phyloP scores from a whole-genome alignment of 805 yeast species.

The Candida broadrunensis region DNA sequence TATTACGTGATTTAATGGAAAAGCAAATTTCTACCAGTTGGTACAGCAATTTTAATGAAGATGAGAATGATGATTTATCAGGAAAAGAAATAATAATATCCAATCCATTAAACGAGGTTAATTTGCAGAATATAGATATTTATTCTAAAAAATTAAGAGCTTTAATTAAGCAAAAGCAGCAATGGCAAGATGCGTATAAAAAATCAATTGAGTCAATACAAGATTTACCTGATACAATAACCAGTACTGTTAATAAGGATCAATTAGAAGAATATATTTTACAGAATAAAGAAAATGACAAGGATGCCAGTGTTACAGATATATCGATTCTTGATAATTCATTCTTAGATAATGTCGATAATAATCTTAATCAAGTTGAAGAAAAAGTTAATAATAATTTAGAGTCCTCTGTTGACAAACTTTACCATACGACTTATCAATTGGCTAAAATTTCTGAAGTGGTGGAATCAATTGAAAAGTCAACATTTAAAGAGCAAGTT shows the following conservation, averaged over 20 bases:
- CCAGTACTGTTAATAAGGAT: constrained; percentile 13
- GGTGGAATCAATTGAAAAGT: constrained; percentile 4
- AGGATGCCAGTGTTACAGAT: constrained; percentile 4
- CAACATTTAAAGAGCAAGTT: not conserved
- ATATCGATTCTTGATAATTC: constrained; percentile 11
- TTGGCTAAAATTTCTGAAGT: constrained; percentile 22
- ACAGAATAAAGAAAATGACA: constrained; percentile 10
- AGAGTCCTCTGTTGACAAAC: constrained; percentile 33
- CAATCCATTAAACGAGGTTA: constrained; percentile 58
- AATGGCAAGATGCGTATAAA: constrained; percentile 41
- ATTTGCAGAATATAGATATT: constrained; percentile 44
- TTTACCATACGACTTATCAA: constrained; percentile 30
- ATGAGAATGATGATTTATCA: constrained; percentile 17
- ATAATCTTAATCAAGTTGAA: constrained; percentile 8
- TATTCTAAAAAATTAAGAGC: constrained; percentile 43
- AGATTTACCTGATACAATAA: constrained; percentile 7
- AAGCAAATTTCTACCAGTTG: constrained; percentile 66
- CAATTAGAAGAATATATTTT: constrained; percentile 15
- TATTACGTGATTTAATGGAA: constrained; percentile 54
- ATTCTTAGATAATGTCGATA: constrained; percentile 10
- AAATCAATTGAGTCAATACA: constrained; percentile 14
- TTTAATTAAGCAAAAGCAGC: constrained; percentile 44
- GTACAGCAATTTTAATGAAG: constrained; percentile 45
- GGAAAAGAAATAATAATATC: constrained; percentile 42
- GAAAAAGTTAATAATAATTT: constrained; percentile 14